A percentile compares a stretch with the other conserved stretches of the same genome.
Evolutionary conservation across 768 basidiomycete species (phyloP).

Genomic region (Daedaleopsis nitida): DNA sequence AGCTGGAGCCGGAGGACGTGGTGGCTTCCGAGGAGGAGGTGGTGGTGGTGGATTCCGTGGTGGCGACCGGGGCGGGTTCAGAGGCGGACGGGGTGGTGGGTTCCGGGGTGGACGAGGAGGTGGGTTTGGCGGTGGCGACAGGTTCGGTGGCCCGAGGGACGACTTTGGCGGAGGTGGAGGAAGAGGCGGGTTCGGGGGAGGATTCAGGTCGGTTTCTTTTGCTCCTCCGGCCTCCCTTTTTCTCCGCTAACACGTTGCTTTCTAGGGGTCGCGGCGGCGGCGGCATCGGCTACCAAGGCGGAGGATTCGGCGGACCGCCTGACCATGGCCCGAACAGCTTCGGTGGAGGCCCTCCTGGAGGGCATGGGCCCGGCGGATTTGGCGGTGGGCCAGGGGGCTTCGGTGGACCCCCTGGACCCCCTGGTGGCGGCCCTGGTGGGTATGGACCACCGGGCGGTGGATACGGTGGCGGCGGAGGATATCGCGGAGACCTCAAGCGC

Average conservation of each 20-base stretch:
- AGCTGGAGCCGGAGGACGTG: too few relatives aligned
- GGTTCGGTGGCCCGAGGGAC: conserved; percentile 37
- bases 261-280: conserved; percentile 66
- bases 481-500: conserved; percentile 76
- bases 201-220: conserved; percentile 16
- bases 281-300: conserved; percentile 70
- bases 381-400: conserved; percentile 33
- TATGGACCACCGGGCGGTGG: conserved; percentile 51
- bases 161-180: conserved; percentile 40
- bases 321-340: conserved; percentile 36
- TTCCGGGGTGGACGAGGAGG: conserved; percentile 36
- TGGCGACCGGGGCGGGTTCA: conserved; percentile 37
- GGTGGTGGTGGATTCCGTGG: conserved; percentile 39
- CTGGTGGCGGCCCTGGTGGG: conserved; percentile 46
- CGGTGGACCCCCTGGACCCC: conserved; percentile 42
- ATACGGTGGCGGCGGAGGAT: conserved; percentile 52
- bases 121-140: conserved; percentile 36
- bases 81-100: conserved; percentile 35
- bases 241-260: conserved; percentile 5
- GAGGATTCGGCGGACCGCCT: conserved; percentile 45
- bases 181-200: conserved; percentile 38
- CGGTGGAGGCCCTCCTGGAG: conserved; percentile 45
- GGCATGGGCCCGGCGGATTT: conserved; percentile 34
- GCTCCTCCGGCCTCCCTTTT: not conserved
- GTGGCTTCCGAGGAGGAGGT: conserved; percentile 42